phyloP scores from a whole-genome alignment of 1,284 basidiomycete species.

The Porphyrellus sp. region DNA sequence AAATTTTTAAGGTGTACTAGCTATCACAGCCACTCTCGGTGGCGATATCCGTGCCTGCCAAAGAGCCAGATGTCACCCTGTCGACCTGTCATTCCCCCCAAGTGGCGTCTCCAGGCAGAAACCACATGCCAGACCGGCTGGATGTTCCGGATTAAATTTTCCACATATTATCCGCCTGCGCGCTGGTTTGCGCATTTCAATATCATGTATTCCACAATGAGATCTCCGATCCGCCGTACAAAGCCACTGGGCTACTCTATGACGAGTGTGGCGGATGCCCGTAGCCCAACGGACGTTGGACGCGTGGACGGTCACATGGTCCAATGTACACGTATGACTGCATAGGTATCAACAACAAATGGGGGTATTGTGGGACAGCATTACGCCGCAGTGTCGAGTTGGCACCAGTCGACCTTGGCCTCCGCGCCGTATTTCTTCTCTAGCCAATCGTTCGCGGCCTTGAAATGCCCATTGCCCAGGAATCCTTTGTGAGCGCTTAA shows the following conservation, averaged over 20 bases:
- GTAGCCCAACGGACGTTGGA: conserved; percentile 18
- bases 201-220: conserved; percentile 20
- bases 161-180: conserved; percentile 5
- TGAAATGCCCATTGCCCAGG: conserved; percentile 90
- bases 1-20: conserved; percentile 33
- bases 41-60: conserved; percentile 12
- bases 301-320: conserved; percentile 17
- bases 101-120: conserved; percentile 5
- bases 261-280: conserved; percentile 16
- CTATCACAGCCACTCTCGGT: conserved; percentile 33
- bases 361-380: conserved; percentile 19
- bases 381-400: conserved; percentile 37
- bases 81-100: conserved; percentile 4
- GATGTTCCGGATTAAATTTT: conserved; percentile 7
- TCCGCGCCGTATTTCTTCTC: conserved; percentile 69
- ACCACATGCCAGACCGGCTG: conserved; percentile 11
- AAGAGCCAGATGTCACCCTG: conserved; percentile 17
- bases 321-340: conserved; percentile 20
- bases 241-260: background rate
- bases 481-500: conserved; percentile 82
- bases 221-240: conserved; percentile 26
- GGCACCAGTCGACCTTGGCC: conserved; percentile 75
- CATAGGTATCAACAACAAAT: conserved; percentile 28
- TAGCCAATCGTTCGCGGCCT: conserved; percentile 81
- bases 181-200: conserved; percentile 29